Evolutionary conservation across 1,284 basidiomycete species (phyloP).

Genomic region (Melampsora occidentalis): DNA sequence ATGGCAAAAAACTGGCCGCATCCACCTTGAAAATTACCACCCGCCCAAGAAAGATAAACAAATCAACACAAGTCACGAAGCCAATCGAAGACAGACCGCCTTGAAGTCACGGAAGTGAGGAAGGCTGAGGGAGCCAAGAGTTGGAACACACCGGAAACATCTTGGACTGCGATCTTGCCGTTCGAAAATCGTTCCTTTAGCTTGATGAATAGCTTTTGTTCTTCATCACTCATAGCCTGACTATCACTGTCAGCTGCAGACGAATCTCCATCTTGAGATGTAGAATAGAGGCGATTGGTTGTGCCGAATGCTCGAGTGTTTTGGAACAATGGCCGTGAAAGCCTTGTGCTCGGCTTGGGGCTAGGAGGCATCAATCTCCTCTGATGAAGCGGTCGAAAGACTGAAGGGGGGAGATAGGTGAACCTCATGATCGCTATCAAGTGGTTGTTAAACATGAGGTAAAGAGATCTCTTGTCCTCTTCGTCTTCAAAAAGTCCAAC

Average conservation of each 20-base stretch:
- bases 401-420: background rate
- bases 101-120: background rate
- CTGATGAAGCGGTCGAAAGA: too few species aligned
- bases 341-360: background rate
- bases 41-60: too few species aligned
- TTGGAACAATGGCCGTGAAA: background rate
- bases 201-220: background rate
- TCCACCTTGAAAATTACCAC: conserved; percentile 65
- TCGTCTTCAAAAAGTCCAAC: too few species aligned
- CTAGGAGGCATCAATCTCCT: too few species aligned
- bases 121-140: background rate
- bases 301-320: background rate
- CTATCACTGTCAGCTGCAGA: background rate
- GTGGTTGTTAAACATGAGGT: too few species aligned
- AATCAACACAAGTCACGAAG: too few species aligned
- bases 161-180: background rate
- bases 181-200: background rate
- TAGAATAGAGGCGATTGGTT: background rate
- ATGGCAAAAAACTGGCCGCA: conserved; percentile 97
- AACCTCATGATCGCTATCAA: background rate
- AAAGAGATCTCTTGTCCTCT: too few species aligned
- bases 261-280: background rate
- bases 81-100: background rate
- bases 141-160: background rate
- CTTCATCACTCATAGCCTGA: background rate